A percentile compares a stretch with the other conserved stretches of the same genome.
phyloP scores from a whole-genome alignment of 2,329 filamentous ascomycete species.

The Tolypocladium cylindrosporum region DNA sequence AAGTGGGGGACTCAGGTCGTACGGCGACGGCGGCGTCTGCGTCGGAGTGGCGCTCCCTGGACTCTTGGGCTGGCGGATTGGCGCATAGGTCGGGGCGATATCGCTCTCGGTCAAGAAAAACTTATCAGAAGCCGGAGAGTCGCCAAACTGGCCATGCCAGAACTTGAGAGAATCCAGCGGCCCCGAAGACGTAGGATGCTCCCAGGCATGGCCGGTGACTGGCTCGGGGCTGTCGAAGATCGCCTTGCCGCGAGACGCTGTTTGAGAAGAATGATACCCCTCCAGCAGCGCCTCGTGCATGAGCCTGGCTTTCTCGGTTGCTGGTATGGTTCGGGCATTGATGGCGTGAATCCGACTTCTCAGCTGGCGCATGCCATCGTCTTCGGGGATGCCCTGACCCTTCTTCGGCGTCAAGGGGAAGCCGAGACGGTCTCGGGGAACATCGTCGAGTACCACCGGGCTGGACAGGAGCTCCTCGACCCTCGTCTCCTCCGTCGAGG shows the following conservation, averaged over 20 bases:
- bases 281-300: slow-evolving; percentile 65
- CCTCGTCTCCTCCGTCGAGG: slow-evolving; percentile 23
- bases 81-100: slow-evolving; percentile 56
- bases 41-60: slow-evolving; percentile 32
- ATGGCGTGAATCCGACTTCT: slow-evolving; percentile 60
- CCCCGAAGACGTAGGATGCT: slow-evolving; percentile 31
- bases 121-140: slow-evolving; percentile 26
- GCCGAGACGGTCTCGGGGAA: slow-evolving; percentile 21
- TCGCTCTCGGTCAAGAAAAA: slow-evolving; percentile 50
- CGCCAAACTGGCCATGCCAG: slow-evolving; percentile 41
- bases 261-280: slow-evolving; percentile 41
- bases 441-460: slow-evolving; percentile 10
- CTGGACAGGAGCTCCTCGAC: slow-evolving; percentile 16
- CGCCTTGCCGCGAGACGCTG: slow-evolving; percentile 3
- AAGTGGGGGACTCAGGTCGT: slow-evolving; percentile 37
- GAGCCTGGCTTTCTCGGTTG: slow-evolving; percentile 57
- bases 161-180: slow-evolving; percentile 47
- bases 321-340: slow-evolving; percentile 48
- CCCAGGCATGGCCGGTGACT: slow-evolving; percentile 17
- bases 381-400: slow-evolving; percentile 48
- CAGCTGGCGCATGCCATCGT: slow-evolving; percentile 66
- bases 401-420: slow-evolving; percentile 19
- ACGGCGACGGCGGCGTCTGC: slow-evolving; percentile 8
- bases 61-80: slow-evolving; percentile 35
- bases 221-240: slow-evolving; percentile 8